Evolutionary conservation across 2,329 filamentous ascomycete genomes (phyloP).

Genomic region (Rhexocercosporidium sp.): DNA sequence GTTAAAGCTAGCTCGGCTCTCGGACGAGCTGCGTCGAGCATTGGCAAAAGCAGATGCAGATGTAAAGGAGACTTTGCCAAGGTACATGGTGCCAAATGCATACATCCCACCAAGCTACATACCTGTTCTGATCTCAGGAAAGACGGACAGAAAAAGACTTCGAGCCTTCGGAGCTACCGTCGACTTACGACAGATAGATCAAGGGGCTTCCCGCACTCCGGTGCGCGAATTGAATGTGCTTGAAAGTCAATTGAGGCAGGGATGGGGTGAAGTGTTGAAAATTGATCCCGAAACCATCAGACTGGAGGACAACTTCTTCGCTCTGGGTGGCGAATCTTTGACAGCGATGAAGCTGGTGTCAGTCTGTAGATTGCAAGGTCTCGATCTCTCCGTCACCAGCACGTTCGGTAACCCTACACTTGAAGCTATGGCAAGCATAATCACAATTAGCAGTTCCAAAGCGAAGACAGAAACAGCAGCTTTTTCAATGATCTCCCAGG

Average conservation of each 20-base stretch:
- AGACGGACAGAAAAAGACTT: slow-evolving; percentile 46
- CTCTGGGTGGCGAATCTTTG: slow-evolving; percentile 45
- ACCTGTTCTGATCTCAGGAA: slow-evolving; percentile 42
- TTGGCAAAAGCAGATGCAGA: slow-evolving; percentile 22
- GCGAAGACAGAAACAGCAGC: slow-evolving; percentile 20
- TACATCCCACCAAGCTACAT: slow-evolving; percentile 42
- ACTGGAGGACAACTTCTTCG: slow-evolving; percentile 46
- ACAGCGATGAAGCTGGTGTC: slow-evolving; percentile 52
- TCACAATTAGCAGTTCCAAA: slow-evolving; percentile 23
- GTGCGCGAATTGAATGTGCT: slow-evolving; percentile 1
- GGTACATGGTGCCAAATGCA: slow-evolving; percentile 44
- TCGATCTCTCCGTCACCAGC: slow-evolving; percentile 48
- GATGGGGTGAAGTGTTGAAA: slow-evolving; percentile 30
- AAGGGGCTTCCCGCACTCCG: background rate
- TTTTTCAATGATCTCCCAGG: slow-evolving; percentile 37
- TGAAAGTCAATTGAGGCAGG: slow-evolving; percentile 21
- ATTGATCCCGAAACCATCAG: slow-evolving; percentile 26
- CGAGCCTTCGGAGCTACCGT: slow-evolving; percentile 9
- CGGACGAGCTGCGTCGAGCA: background rate
- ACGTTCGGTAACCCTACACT: slow-evolving; percentile 50
- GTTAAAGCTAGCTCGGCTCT: background rate
- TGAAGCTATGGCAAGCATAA: slow-evolving; percentile 50
- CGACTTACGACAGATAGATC: slow-evolving; percentile 3
- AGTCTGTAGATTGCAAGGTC: slow-evolving; percentile 36
- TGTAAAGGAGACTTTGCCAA: slow-evolving; percentile 42